Evolutionary conservation across 2,329 filamentous ascomycete species (phyloP).

Genomic region (Colletotrichum sidae): DNA sequence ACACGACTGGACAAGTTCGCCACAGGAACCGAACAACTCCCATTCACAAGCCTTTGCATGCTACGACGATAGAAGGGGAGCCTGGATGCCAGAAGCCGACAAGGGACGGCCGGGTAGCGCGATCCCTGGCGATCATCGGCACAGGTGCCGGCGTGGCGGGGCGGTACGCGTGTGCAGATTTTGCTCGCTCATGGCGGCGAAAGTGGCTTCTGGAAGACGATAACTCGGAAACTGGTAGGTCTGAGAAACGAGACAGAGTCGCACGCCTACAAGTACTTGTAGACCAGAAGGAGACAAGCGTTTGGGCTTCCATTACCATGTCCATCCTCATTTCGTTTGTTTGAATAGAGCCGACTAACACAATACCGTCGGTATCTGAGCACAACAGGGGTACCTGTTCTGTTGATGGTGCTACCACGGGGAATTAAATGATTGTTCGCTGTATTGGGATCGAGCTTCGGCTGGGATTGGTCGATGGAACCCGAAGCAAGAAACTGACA

Average conservation of each 20-base stretch:
- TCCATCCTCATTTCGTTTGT: conserved; percentile 33
- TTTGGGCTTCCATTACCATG: conserved; percentile 15
- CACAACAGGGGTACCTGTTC: background rate
- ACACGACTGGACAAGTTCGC: too few species aligned
- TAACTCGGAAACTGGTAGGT: background rate
- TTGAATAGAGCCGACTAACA: background rate
- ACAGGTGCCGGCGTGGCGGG: conserved; percentile 32
- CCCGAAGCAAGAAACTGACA: background rate
- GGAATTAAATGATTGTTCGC: conserved; percentile 16
- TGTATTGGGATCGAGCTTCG: conserved; percentile 1
- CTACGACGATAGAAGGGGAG: too few species aligned
- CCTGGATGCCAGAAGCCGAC: background rate
- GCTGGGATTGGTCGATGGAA: conserved; percentile 5
- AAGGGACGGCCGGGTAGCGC: conserved; percentile 15
- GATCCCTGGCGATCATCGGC: conserved; percentile 32
- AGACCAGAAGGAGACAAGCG: background rate
- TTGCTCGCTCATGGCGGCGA: background rate
- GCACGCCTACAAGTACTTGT: background rate
- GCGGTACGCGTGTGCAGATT: conserved; percentile 28
- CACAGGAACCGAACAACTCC: too few species aligned
- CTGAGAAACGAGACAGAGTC: conserved; percentile 8
- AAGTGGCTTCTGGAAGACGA: conserved; percentile 9
- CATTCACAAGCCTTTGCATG: too few species aligned
- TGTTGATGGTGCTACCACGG: background rate
- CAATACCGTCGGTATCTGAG: too few species aligned